These are phyloP conservation scores for Fusarium mexicanum DNA, from an alignment of 2,329 filamentous ascomycete species.

Conservation along the genomic window DNA sequence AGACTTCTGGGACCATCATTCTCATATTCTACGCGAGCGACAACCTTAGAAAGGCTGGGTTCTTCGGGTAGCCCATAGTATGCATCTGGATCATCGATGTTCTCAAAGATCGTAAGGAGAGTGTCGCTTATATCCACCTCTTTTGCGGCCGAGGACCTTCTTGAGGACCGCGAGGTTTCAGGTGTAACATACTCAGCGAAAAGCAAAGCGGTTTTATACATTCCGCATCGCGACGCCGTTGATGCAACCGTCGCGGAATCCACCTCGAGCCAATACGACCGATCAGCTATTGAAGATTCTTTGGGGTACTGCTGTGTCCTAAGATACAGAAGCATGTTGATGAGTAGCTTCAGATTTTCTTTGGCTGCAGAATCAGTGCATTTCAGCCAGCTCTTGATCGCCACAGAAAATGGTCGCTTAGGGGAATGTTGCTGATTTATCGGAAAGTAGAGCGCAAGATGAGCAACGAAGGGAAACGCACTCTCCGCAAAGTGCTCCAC, in stretches of 20 bases:
- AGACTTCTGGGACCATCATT: conserved; percentile 86
- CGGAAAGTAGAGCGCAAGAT: conserved; percentile 79
- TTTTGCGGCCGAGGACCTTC: conserved; percentile 70
- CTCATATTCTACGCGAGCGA: conserved; percentile 89
- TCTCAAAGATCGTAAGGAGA: conserved; percentile 85
- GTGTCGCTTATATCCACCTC: conserved; percentile 71
- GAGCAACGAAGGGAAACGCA: conserved; percentile 84
- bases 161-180: conserved; percentile 65
- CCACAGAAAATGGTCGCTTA: conserved; percentile 71
- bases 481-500: conserved; percentile 77
- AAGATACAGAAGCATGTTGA: conserved; percentile 88
- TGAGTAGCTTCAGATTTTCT: conserved; percentile 75
- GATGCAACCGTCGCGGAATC: conserved; percentile 76
- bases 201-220: conserved; percentile 87
- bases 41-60: conserved; percentile 78
- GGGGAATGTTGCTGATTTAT: conserved; percentile 67
- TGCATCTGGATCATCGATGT: conserved; percentile 93
- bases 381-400: conserved; percentile 72
- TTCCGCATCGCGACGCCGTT: conserved; percentile 79
- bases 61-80: conserved; percentile 91
- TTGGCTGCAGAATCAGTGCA: conserved; percentile 52
- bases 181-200: conserved; percentile 79
- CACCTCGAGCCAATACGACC: conserved; percentile 85
- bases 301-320: conserved; percentile 78
- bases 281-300: conserved; percentile 81